These are phyloP conservation scores for Plasmodium cynomolgi DNA, from an alignment of 169 alveolate species.

Conservation along the genomic window DNA sequence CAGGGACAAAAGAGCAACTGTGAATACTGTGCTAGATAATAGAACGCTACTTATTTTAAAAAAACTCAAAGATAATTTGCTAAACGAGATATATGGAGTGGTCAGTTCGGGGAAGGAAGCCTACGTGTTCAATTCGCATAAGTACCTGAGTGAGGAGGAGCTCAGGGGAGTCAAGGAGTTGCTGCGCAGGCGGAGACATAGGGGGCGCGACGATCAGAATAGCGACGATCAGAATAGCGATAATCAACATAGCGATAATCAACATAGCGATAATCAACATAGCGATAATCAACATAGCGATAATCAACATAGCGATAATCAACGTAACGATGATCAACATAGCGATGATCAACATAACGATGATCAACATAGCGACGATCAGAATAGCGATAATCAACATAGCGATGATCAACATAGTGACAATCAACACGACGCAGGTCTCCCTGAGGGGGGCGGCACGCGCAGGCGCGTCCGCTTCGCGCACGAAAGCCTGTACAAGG, in stretches of 20 bases:
- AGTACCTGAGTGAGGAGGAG: slow-evolving; percentile 72
- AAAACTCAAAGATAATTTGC: slow-evolving; percentile 91
- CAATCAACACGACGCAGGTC: neutral
- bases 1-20: slow-evolving; percentile 96
- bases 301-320: neutral
- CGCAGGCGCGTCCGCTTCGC: neutral
- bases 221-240: slow-evolving; percentile 89
- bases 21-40: slow-evolving; percentile 96
- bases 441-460: neutral
- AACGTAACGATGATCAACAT: neutral
- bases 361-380: neutral
- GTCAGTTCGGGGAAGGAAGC: slow-evolving; percentile 99
- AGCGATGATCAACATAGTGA: neutral
- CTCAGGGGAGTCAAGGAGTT: slow-evolving; percentile 34
- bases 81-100: slow-evolving; percentile 95
- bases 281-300: neutral
- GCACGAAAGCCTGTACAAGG: slow-evolving; percentile 4
- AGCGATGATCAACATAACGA: neutral
- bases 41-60: slow-evolving; percentile 93
- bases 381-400: neutral
- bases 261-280: neutral
- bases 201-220: slow-evolving; percentile 84
- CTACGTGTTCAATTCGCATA: slow-evolving; percentile 93
- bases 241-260: neutral
- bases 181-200: neutral